Evolutionary conservation across 106 monocot genomes (phyloP).

Genomic region (Dendrobium catenatum): DNA sequence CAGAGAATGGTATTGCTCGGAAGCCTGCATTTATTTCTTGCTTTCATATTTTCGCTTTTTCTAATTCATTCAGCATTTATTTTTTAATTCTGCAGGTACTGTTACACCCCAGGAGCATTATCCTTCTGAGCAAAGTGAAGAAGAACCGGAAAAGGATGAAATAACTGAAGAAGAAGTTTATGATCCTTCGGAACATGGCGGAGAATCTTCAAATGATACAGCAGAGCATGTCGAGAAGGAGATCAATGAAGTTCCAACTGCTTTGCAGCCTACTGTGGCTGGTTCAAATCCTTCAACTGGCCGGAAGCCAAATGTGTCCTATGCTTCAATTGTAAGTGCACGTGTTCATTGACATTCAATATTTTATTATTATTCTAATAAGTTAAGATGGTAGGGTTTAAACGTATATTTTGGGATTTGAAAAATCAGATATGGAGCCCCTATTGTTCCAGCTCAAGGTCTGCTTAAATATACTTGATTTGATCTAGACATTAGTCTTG

Average conservation of each 20-base stretch:
- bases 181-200: conserved; percentile 43
- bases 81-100: not conserved
- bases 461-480: not conserved
- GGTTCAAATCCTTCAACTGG: conserved; percentile 5
- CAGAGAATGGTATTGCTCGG: conserved; percentile 28
- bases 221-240: conserved; percentile 48
- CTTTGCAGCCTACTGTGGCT: conserved; percentile 10
- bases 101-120: not conserved
- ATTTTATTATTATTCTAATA: not conserved
- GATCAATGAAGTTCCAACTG: conserved; percentile 48
- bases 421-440: not conserved
- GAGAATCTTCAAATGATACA: conserved; percentile 31
- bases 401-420: not conserved
- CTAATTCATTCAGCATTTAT: not conserved
- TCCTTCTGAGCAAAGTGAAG: not conserved
- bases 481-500: not conserved
- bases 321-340: conserved; percentile 86
- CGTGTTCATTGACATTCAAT: not conserved
- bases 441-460: not conserved
- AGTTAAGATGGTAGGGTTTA: not conserved
- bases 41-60: not conserved
- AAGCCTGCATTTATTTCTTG: not conserved
- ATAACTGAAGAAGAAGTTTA: conserved; percentile 42
- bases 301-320: conserved; percentile 75
- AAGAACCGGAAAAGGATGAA: conserved; percentile 28